Conservation (phyloP, 345 rosid species). For the Syzygium oleosum region DNA sequence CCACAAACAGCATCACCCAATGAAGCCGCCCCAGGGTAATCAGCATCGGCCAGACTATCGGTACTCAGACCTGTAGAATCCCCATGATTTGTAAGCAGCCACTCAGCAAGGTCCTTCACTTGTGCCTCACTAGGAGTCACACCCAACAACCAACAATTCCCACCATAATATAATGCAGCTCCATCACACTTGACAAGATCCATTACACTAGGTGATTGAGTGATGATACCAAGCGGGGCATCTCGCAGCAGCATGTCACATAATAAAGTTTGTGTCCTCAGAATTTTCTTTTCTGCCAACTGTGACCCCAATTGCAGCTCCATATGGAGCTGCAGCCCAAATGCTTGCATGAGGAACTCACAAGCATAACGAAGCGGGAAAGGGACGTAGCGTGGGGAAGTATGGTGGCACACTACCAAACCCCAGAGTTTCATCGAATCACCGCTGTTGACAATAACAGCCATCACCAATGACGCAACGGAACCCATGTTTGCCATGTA, state of each 20-base stretch:
- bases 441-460: conserved; percentile 36
- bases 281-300: conserved; percentile 56
- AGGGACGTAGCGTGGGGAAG: conserved; percentile 58
- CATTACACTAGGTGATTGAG: conserved; percentile 81
- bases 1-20: conserved; percentile 83
- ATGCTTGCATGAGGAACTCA: conserved; percentile 79
- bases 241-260: conserved; percentile 88
- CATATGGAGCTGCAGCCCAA: conserved; percentile 64
- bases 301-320: conserved; percentile 67
- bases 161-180: conserved; percentile 60
- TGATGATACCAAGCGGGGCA: conserved; percentile 58
- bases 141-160: conserved; percentile 62
- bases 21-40: conserved; percentile 56
- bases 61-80: conserved; percentile 71
- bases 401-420: conserved; percentile 76
- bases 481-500: conserved; percentile 90
- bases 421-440: conserved; percentile 80
- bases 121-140: conserved; percentile 70
- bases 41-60: conserved; percentile 64
- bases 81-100: conserved; percentile 57
- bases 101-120: conserved; percentile 52
- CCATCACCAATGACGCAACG: conserved; percentile 61
- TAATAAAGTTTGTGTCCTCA: conserved; percentile 56
- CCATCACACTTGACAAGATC: conserved; percentile 93
- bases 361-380: conserved; percentile 81